Evolutionary conservation across 768 basidiomycete species (phyloP), one percentile per base, ranked within the genome.

Genomic region (Lactifluus hygrophoroides): DNA sequence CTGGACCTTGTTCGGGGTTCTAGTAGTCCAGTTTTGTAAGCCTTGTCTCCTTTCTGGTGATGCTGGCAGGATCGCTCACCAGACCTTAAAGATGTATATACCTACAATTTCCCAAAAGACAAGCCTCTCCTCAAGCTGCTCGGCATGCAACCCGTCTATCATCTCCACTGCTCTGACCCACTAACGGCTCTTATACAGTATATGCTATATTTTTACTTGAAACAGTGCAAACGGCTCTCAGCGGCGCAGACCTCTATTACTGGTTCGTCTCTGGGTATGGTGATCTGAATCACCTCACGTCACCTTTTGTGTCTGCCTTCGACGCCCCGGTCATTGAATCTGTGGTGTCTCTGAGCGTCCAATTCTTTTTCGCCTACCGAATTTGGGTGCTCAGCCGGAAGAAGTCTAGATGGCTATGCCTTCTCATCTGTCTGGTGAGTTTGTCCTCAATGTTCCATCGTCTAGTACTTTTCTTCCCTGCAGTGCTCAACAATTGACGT

Each of bases 331-430:
- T 70, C 3, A 60, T 70, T 35, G 69, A 65, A 13, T 56, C 65
- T 6, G n/a, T 69, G 17, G 62, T 67, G 25, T 64, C 64, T 3
- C 58, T 70, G 46, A 56, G 57, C 14, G 64, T 69, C 5, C 70
- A 70, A 58, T 47, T 67, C 16, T 71, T 71, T 54, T 71, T 68
- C 62, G 66, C 68, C 38, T 69, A 67, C 44, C 64, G 69, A 21
- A 71, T 71, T 25, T 66, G 62, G 58, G 44, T 62, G 10, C 25
- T 47, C 27, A 30, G 46, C 30, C 5, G 11, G 27, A 47, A 30
- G 10, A 17, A 30, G 14, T 7, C 46, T n/a, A 6, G 27, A 28
- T 32, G 30, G 46, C 30, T 47, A 32, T 30, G 46, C 45, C 45
- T 28, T 23, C 2, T 42, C n/a, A 42, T 42, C 19, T 42, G 40